phyloP scores from a whole-genome alignment of 208 protist genomes.

The Crithidia thermophila region DNA sequence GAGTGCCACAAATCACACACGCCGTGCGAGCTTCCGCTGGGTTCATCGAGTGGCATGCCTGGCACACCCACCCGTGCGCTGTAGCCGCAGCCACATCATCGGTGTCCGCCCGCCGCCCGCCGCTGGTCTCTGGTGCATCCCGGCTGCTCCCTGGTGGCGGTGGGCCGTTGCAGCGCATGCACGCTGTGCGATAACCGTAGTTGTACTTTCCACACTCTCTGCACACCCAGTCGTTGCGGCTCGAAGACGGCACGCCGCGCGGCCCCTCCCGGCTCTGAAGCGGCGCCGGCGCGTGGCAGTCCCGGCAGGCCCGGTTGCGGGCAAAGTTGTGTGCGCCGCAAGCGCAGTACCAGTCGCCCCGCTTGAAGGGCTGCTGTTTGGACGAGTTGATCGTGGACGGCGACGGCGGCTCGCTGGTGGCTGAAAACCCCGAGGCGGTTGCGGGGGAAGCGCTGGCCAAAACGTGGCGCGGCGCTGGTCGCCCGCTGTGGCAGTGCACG shows the following conservation, averaged over 20 bases:
- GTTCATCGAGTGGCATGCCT: slow-evolving; percentile 34
- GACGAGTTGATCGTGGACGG: neutral
- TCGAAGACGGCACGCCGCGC: neutral
- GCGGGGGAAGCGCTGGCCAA: too few relatives aligned
- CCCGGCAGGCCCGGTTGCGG: slow-evolving; percentile 38
- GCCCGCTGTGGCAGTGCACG: slow-evolving; percentile 5
- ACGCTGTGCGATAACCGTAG: slow-evolving; percentile 32
- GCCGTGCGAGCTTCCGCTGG: neutral
- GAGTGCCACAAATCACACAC: slow-evolving; percentile 29
- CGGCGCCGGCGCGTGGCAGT: slow-evolving; percentile 26
- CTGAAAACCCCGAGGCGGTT: too few relatives aligned
- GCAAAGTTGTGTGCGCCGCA: slow-evolving; percentile 83
- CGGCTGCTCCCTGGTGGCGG: neutral
- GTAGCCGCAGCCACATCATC: neutral
- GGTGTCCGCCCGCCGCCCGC: too few relatives aligned
- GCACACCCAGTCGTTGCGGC: slow-evolving; percentile 37
- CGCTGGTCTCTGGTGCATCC: neutral
- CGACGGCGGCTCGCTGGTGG: too few relatives aligned
- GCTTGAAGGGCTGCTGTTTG: slow-evolving; percentile 14
- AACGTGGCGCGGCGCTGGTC: neutral
- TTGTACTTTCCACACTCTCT: slow-evolving; percentile 34
- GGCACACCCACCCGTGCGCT: slow-evolving; percentile 22
- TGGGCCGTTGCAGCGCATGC: slow-evolving; percentile 27
- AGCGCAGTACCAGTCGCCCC: slow-evolving; percentile 73
- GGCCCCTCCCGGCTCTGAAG: neutral